These are phyloP conservation scores for Starmerella vaccinii DNA, from an alignment of 805 yeast species.

Conservation along the genomic window DNA sequence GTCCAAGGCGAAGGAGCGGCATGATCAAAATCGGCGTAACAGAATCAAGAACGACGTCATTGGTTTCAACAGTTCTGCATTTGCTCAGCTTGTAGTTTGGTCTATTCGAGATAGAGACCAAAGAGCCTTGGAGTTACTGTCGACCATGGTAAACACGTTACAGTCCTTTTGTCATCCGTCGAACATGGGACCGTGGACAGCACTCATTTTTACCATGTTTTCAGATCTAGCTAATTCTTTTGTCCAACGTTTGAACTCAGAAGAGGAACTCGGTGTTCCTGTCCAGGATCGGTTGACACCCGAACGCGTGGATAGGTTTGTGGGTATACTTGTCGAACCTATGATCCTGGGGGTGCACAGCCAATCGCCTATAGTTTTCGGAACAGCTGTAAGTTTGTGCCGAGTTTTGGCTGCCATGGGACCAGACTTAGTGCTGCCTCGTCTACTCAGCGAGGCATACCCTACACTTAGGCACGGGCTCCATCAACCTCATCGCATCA, in stretches of 20 bases:
- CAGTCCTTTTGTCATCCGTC: slow-evolving; percentile 87
- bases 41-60: not conserved
- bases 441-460: slow-evolving; percentile 50
- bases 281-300: slow-evolving; percentile 28
- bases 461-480: slow-evolving; percentile 34
- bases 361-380: slow-evolving; percentile 11
- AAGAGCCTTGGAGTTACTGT: slow-evolving; percentile 36
- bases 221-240: slow-evolving; percentile 41
- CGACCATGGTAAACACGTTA: slow-evolving; percentile 52
- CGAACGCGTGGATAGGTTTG: slow-evolving; percentile 35
- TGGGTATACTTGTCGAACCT: slow-evolving; percentile 44
- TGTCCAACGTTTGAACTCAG: slow-evolving; percentile 27
- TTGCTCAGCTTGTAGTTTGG: slow-evolving; percentile 46
- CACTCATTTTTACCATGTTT: slow-evolving; percentile 55
- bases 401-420: slow-evolving; percentile 46
- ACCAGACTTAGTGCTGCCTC: slow-evolving; percentile 38
- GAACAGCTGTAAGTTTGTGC: slow-evolving; percentile 11
- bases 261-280: slow-evolving; percentile 28
- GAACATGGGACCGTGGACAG: slow-evolving; percentile 81
- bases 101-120: slow-evolving; percentile 42
- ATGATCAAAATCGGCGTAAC: not conserved
- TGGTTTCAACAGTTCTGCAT: slow-evolving; percentile 10
- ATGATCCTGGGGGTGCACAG: slow-evolving; percentile 47
- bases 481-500: slow-evolving; percentile 61
- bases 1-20: not conserved